These are phyloP conservation scores for Flagelloscypha sp. DNA, from an alignment of 768 basidiomycete species.

Conservation along the genomic window DNA sequence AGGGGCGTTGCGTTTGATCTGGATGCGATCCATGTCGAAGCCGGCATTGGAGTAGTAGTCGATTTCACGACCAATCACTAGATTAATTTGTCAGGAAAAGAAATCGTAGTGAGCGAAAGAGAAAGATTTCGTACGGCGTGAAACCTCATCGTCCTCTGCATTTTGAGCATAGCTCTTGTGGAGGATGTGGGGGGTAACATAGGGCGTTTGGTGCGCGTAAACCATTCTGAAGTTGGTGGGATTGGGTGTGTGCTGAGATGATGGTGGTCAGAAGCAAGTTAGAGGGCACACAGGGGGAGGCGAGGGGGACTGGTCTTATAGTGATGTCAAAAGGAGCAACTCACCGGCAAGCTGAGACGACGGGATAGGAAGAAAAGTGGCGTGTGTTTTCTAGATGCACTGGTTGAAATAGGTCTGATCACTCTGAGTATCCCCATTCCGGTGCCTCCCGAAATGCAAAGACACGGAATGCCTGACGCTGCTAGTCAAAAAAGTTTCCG, in stretches of 20 bases:
- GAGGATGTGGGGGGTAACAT: constrained; percentile 84
- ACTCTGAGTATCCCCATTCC: no score
- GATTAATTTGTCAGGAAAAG: constrained; percentile 7
- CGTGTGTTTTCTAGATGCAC: no score
- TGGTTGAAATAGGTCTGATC: no score
- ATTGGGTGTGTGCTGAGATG: neutral
- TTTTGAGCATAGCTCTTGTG: constrained; percentile 82
- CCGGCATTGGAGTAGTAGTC: constrained; percentile 98
- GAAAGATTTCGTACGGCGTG: constrained; percentile 40
- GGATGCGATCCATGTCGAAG: constrained; percentile 97
- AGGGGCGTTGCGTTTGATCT: constrained; percentile 89
- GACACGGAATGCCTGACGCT: no score
- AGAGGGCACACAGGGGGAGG: no score
- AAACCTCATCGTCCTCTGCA: constrained; percentile 56
- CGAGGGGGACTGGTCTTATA: no score
- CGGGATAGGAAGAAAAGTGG: no score
- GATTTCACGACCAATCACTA: constrained; percentile 88
- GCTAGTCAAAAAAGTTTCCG: no score
- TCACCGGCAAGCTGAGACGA: no score
- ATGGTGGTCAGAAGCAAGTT: no score
- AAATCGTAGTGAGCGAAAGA: constrained; percentile 6
- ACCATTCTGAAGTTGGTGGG: constrained; percentile 40
- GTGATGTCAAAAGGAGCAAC: no score
- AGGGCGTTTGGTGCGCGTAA: constrained; percentile 66
- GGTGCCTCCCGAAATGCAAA: no score